Base-by-base conservation (phyloP, 495 filamentous ascomycete species). In the Neurospora sp. region DNA sequence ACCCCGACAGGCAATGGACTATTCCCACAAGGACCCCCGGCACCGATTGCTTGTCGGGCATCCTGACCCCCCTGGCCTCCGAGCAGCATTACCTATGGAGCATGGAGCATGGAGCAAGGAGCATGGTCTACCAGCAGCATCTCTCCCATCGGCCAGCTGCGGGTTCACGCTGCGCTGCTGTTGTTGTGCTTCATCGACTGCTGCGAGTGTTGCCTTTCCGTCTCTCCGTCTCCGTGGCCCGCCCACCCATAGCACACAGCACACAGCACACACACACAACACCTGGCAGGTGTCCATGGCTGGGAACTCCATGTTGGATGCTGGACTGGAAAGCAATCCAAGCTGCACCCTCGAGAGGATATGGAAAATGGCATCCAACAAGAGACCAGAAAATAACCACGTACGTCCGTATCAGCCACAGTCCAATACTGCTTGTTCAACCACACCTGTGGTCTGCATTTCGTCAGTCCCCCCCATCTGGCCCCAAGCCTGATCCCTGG, bases 331-430 rank as follows among this genome's bases (percentile, higher is more conserved):
- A 37, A 42, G 42, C 73, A 42, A 31, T 71, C 60, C 70, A 37
- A 20, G 14, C 27, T 71, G 41, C 37, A 60, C 27, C 46, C 40
- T 75, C 76, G 74, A 73, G 69, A 70, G 74, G 62, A n/a, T 60
- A 66, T 71, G 46, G 70, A 62, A 41, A 73, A 54, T 73, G 71
- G 66, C 38, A 41, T 71, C 69, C 71, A 71, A 69, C 40, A 41
- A 70, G 60, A 74, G 35, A 69, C 72, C 54, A 76, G 75, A 73
- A 74, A 78, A 72, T 74, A 74, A 39, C 74, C 41, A 70, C 42
- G 70, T 80, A 80, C 79, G 79, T 75, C 74, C 79, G 79, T 80
- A 80, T 75, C 77, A 76, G 60, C 38, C 73, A 77, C 75, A 74
- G 60, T 54, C 72, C 76, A 76, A 78, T 80, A 78, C 74, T 77